Evolutionary conservation across 176 grass and related monocot species (phyloP).

Genomic region (Tuctoria greenei): DNA sequence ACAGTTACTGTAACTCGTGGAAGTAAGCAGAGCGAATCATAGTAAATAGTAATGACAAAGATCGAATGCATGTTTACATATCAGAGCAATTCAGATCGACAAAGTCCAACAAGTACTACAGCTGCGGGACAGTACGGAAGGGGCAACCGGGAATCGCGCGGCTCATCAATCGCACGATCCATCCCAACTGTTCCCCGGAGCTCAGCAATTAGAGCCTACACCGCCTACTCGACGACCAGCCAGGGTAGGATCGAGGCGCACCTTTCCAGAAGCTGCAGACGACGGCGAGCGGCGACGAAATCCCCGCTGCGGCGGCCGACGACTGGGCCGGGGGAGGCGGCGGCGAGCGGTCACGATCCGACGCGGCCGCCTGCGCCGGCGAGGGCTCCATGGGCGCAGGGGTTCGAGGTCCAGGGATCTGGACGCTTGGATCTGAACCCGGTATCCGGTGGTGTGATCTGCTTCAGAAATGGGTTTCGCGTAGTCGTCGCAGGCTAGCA

Average conservation of each 20-base stretch:
- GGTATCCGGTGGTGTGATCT: conserved; percentile 36
- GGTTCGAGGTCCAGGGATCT: conserved; percentile 21
- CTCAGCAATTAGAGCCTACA: conserved; percentile 18
- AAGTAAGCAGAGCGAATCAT: conserved; percentile 5
- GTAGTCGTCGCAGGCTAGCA: background rate
- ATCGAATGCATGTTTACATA: conserved; percentile 21
- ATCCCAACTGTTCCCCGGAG: background rate
- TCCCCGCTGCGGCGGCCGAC: conserved; percentile 38
- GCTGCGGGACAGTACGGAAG: background rate
- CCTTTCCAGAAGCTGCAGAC: conserved; percentile 97
- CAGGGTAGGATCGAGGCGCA: conserved; percentile 23
- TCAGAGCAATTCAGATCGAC: background rate
- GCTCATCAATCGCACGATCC: background rate
- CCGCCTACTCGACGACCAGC: background rate
- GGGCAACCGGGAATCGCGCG: background rate
- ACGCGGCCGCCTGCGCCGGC: conserved; percentile 45
- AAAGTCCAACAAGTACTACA: background rate
- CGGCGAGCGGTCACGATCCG: conserved; percentile 70
- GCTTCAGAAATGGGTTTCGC: conserved; percentile 30
- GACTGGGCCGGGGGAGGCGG: conserved; percentile 32
- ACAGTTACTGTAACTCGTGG: background rate
- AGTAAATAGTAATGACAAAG: background rate
- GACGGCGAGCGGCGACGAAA: conserved; percentile 75
- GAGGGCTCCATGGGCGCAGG: conserved; percentile 49
- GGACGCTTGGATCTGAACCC: conserved; percentile 44